Conservation (phyloP, 106 monocot species). For the Dendrobium nobile region DNA sequence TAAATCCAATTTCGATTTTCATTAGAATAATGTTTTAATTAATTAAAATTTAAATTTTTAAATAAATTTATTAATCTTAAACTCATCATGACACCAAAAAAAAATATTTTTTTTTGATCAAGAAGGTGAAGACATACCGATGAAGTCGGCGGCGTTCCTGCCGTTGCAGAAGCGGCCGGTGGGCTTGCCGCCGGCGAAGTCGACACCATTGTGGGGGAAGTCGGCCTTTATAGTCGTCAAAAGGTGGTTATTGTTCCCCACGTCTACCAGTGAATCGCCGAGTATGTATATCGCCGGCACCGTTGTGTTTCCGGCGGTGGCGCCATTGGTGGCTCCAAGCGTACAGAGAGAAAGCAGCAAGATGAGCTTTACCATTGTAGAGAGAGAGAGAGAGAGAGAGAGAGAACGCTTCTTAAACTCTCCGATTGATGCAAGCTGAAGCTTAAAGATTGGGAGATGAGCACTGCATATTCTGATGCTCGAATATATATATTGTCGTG, state of each 20-base stretch:
- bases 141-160: conserved; percentile 36
- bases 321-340: background rate
- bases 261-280: conserved; percentile 39
- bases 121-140: conserved; percentile 11
- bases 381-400: background rate
- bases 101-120: background rate
- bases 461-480: too few relatives aligned
- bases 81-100: too few relatives aligned
- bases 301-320: background rate
- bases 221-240: conserved; percentile 28
- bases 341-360: background rate
- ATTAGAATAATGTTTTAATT: background rate
- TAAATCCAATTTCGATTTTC: background rate
- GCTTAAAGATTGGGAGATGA: too few relatives aligned
- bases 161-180: conserved; percentile 51
- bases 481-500: too few relatives aligned
- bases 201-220: conserved; percentile 44
- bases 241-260: conserved; percentile 40
- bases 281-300: conserved; percentile 38
- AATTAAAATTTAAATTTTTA: background rate
- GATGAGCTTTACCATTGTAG: background rate
- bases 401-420: background rate
- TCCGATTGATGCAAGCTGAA: too few relatives aligned
- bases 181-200: conserved; percentile 29
- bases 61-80: background rate